Evolutionary conservation across 169 alveolate species (phyloP), one percentile per base, ranked within the genome.

Genomic region (Eimeria tenella): DNA sequence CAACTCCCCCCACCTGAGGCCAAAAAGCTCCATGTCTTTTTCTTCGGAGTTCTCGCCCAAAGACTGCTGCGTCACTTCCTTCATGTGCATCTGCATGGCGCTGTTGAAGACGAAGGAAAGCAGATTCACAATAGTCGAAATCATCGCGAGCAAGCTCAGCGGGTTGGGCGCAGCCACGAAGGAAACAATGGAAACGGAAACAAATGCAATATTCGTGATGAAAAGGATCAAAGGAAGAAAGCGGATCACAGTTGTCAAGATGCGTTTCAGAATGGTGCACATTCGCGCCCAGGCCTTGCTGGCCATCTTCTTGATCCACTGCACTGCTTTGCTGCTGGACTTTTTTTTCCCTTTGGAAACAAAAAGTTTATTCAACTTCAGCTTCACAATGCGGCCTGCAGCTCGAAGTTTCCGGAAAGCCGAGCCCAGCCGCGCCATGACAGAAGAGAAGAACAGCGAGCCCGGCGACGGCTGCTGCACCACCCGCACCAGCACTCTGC

Each of bases 91-190:
- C 42, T n/a, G 65, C 25, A 52, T n/a, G 15, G 86, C 42, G 25
- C 65, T 77, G 86, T 52, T 52, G 65, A 77, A 77, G 13, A 77
- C 50, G 65, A 77, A 77, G 17, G 86, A 77, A 0, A 77, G 65
- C 8, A 50, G 68, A 17, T 8, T 50, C 31, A 49, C 31, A 10
- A 25, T 13, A 4, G 86, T 77, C 17, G 86, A 77, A 7, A 77
- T 49, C 68, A 77, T 19, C 0, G 86, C 86, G 4, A 77, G 31
- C 9, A 77, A 11, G 17, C 65, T 77, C 62, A 77, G 25, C 49
- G 86, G 86, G n/a, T 77, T 77, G 42, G 65, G 68, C 6, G 86
- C 86, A 23, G 68, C 86, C 17, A 53, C 86, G 17, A 77, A 77
- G 1, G 86, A 50, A 10, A 52, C 15, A 8, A 77, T 5, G 6